These are phyloP conservation scores for Ceratobasidium sp. DNA, from an alignment of 1,284 basidiomycete genomes.

Conservation along the genomic window DNA sequence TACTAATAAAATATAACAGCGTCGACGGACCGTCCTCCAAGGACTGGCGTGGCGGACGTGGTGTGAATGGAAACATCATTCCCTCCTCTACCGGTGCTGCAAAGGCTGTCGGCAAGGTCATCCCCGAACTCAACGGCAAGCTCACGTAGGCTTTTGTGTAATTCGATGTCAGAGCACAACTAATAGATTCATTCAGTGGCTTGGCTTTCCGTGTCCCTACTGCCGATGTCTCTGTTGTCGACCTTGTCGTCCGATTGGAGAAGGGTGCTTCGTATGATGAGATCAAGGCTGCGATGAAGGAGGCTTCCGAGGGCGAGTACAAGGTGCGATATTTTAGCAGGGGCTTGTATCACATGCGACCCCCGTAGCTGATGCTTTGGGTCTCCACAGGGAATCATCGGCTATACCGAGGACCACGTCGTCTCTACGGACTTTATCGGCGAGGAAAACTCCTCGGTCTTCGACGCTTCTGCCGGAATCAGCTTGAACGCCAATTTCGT, in stretches of 20 bases:
- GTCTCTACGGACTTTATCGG: slow-evolving; percentile 97
- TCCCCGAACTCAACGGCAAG: slow-evolving; percentile 97
- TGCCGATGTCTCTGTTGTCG: slow-evolving; percentile 97
- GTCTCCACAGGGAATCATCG: slow-evolving; percentile 80
- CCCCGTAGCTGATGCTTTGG: background rate
- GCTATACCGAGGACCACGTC: slow-evolving; percentile 94
- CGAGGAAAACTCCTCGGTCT: slow-evolving; percentile 81
- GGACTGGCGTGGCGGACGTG: slow-evolving; percentile 97
- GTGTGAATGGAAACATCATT: slow-evolving; percentile 98
- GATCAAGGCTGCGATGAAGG: slow-evolving; percentile 90
- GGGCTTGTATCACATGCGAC: background rate
- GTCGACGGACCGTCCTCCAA: slow-evolving; percentile 96
- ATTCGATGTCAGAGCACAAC: background rate
- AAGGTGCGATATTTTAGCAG: slow-evolving; percentile 54
- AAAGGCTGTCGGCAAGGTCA: slow-evolving; percentile 99
- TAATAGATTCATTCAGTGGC: slow-evolving; percentile 64
- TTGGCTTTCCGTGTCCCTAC: slow-evolving; percentile 99
- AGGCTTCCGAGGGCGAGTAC: slow-evolving; percentile 75
- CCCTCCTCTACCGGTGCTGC: slow-evolving; percentile 99
- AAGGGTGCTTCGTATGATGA: slow-evolving; percentile 88
- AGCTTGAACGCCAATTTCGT: slow-evolving; percentile 93
- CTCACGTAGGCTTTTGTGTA: slow-evolving; percentile 70
- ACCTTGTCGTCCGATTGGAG: slow-evolving; percentile 94
- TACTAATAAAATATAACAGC: slow-evolving; percentile 60
- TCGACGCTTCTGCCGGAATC: slow-evolving; percentile 94